Base-by-base conservation (phyloP, 768 basidiomycete genomes). In the Suillus occidentalis region DNA sequence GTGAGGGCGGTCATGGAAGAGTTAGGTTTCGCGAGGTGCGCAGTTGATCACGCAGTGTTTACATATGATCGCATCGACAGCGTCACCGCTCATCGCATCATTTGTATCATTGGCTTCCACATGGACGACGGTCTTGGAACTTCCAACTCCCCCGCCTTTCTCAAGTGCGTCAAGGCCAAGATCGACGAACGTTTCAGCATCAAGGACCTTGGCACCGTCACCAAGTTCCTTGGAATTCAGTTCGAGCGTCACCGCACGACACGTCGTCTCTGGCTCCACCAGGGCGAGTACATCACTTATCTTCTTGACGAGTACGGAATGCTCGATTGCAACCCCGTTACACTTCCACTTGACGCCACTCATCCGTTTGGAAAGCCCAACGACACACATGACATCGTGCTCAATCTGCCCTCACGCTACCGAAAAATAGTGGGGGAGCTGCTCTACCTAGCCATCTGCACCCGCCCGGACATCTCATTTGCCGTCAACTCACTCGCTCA, bases 401-500 rank as follows among this genome's bases (percentile, higher is more conserved):
- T 4, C 5, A 22, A 57, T 14, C 10, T 57, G 0, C 18, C 18
- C 1, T 39, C 31, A 1, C 5, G 8, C 0, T 57, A 36, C 4
- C 39, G 8, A 14, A 58, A 36, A 9, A 28, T 63, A 1, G n/a
- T 63, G 2, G 62, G 62, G 0, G 42, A 45, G 25, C 8, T 68
- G 4, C 47, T 68, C 0, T 57, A 40, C 20, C 8, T 37, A 2
- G 0, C 34, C 0, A 34, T 69, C 3, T 60, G 58, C 37, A 45
- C n/a, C 4, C 10, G n/a, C 4, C n/a, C n/a, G 0, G n/a, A 45
- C 4, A 45, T 45, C 9, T 45, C 76, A 0, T 79, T 67, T 47
- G 67, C 76, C 12, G 75, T 79, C 6, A 67, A 70, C 39, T 28
- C 60, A 0, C 72, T 82, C 6, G 68, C 76, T 0, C 75, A 75